Conservation (phyloP, 371 early-diverging fungal species). For the Umbelopsis sp. region DNA sequence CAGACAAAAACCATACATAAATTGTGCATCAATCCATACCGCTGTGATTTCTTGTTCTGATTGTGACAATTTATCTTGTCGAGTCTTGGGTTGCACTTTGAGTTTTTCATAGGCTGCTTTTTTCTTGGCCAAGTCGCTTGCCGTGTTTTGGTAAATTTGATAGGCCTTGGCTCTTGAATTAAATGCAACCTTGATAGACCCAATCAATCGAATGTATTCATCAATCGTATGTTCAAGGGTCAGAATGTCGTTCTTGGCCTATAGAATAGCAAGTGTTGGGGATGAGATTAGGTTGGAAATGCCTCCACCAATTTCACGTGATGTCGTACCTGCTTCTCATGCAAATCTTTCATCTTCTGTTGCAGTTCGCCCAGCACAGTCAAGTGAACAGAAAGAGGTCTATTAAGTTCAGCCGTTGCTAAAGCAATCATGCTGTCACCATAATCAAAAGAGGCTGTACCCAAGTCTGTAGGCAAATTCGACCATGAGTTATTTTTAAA, state of each 20-base stretch:
- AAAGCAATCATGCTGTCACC: conserved; percentile 83
- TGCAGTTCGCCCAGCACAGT: conserved; percentile 77
- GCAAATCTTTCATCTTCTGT: conserved; percentile 75
- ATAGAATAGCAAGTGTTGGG: neutral
- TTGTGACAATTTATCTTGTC: conserved; percentile 64
- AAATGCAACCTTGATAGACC: conserved; percentile 80
- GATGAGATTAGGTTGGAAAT: neutral
- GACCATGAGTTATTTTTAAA: neutral
- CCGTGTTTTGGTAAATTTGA: conserved; percentile 70
- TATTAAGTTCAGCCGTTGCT: conserved; percentile 75
- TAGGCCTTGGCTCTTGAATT: conserved; percentile 75
- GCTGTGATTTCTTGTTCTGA: conserved; percentile 72
- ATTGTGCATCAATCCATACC: conserved; percentile 36
- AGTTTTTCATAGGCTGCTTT: conserved; percentile 60
- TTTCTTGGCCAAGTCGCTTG: conserved; percentile 69
- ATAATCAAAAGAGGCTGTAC: conserved; percentile 77
- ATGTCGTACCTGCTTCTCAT: conserved; percentile 63
- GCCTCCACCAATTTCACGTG: neutral
- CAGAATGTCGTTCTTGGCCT: conserved; percentile 71
- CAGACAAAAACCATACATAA: neutral
- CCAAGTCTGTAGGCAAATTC: conserved; percentile 56
- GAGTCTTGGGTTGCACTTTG: conserved; percentile 60
- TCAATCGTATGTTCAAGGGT: conserved; percentile 81
- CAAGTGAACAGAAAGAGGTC: conserved; percentile 63
- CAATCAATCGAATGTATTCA: conserved; percentile 89